Evolutionary conservation across 768 basidiomycete species (phyloP).

Genomic region (Candolleomyces efflorescens): DNA sequence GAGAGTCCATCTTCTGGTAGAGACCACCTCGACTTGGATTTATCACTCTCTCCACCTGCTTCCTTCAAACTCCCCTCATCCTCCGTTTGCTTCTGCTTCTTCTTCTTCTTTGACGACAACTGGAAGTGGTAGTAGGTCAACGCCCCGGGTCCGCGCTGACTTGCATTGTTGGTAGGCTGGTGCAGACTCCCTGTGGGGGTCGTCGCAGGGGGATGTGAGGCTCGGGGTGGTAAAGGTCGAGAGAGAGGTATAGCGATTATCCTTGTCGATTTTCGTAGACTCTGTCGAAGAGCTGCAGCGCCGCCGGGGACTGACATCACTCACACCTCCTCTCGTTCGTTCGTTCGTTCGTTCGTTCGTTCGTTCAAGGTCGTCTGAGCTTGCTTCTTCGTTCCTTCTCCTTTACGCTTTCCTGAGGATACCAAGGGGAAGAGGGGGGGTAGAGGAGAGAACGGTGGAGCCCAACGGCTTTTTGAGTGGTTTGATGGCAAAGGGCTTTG

Average conservation of each 20-base stretch:
- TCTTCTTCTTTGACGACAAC: conserved; percentile 20
- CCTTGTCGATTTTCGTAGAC: conserved; percentile 30
- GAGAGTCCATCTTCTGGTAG: conserved; percentile 38
- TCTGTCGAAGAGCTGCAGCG: conserved; percentile 3
- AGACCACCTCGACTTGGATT: conserved; percentile 22
- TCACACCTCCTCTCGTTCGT: no score
- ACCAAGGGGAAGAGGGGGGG: no score
- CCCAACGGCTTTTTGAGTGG: no score
- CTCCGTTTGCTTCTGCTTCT: conserved; percentile 14
- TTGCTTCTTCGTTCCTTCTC: no score
- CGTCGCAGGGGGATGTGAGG: background rate
- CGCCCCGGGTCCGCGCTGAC: conserved; percentile 9
- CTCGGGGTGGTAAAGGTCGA: conserved; percentile 18
- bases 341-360: no score
- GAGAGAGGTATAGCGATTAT: conserved; percentile 46
- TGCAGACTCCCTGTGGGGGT: background rate
- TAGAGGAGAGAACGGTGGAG: no score
- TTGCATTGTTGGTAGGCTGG: background rate
- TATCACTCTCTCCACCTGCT: conserved; percentile 9
- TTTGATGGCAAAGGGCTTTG: no score
- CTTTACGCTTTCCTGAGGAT: no score
- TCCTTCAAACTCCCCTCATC: conserved; percentile 9
- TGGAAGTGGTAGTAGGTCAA: conserved; percentile 46
- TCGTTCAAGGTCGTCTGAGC: no score
- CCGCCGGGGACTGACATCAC: conserved; percentile 19